Percentiles rank a stretch among this genome's conserved stretches.
phyloP scores from a whole-genome alignment of 306 rosid species.

The Castanea sativa region DNA sequence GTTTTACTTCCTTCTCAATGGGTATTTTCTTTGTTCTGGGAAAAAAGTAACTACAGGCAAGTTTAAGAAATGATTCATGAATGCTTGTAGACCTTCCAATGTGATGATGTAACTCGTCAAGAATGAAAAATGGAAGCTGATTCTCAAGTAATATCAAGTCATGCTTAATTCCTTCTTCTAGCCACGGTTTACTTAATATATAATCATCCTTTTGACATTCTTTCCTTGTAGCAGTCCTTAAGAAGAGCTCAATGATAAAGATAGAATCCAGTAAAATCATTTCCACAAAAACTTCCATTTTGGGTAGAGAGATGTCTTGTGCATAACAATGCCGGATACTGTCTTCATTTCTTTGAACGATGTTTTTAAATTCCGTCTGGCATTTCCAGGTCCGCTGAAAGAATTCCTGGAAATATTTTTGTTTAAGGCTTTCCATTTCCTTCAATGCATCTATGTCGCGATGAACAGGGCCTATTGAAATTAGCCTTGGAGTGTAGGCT shows the following conservation, averaged over 20 bases:
- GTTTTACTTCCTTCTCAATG: not conserved
- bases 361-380: not conserved
- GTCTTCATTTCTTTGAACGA: not conserved
- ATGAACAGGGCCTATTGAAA: slow-evolving; percentile 24
- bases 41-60: not conserved
- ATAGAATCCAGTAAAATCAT: not conserved
- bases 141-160: not conserved
- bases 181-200: not conserved
- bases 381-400: not conserved
- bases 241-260: not conserved
- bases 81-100: too few species aligned
- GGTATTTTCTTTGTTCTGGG: not conserved
- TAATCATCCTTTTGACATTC: not conserved
- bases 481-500: slow-evolving; percentile 17
- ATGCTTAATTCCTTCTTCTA: not conserved
- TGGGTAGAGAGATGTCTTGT: not conserved
- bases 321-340: not conserved
- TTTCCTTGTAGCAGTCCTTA: not conserved
- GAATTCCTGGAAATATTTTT: not conserved
- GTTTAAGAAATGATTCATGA: not conserved
- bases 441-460: not conserved
- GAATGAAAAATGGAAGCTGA: too few species aligned
- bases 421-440: not conserved
- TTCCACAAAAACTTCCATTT: not conserved
- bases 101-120: too few species aligned